These are phyloP conservation scores for Setaria italica DNA, from an alignment of 202 grass and related monocot genomes.

Conservation along the genomic window DNA sequence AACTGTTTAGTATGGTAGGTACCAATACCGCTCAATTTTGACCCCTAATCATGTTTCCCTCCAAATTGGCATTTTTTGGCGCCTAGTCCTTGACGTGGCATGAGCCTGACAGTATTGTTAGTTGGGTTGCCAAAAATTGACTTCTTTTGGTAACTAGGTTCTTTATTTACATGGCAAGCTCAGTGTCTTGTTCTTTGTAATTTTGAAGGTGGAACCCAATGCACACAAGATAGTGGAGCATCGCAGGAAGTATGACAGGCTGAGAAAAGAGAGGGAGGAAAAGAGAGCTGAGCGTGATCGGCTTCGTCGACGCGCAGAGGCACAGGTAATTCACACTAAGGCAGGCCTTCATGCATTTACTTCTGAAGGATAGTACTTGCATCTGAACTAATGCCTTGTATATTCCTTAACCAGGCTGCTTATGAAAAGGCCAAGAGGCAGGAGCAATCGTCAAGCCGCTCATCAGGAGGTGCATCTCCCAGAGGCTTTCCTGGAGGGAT, in stretches of 20 bases:
- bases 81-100: too few species aligned
- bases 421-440: constrained; percentile 91
- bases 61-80: too few species aligned
- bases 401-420: constrained; percentile 62
- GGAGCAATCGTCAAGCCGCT: constrained; percentile 81
- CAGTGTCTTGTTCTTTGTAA: neutral
- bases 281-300: constrained; percentile 80
- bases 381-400: constrained; percentile 23
- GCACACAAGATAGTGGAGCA: constrained; percentile 92
- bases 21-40: neutral
- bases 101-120: neutral
- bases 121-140: neutral
- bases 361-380: neutral
- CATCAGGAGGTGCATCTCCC: constrained; percentile 50
- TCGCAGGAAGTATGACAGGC: constrained; percentile 80
- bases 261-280: constrained; percentile 81
- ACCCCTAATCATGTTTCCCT: neutral
- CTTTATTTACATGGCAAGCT: constrained; percentile 16
- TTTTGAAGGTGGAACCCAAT: constrained; percentile 91
- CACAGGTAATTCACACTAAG: constrained; percentile 57
- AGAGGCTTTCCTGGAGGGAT: constrained; percentile 56
- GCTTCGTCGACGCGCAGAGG: constrained; percentile 65
- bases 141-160: neutral
- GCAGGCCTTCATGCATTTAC: neutral
- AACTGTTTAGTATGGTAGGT: neutral